Percentiles rank a stretch among this genome's conserved stretches.
These are phyloP conservation scores for Diphasiastrum complanatum DNA, from an alignment of 83 land plant species.

Conservation along the genomic window DNA sequence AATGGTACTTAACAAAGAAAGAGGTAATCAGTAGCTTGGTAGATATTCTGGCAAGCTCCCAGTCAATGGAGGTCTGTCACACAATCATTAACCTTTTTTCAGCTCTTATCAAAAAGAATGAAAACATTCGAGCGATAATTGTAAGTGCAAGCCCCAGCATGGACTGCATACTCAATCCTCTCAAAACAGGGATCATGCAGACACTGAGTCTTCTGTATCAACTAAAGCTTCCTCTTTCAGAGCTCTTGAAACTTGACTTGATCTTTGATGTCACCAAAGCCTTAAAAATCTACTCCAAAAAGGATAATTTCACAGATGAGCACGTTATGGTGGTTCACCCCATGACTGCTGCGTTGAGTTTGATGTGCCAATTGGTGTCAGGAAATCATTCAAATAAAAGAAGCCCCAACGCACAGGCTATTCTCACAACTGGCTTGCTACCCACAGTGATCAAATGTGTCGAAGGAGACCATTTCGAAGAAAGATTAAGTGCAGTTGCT, in stretches of 20 bases:
- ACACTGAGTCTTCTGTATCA: constrained; percentile 18
- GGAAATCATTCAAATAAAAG: constrained; percentile 35
- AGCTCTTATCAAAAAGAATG: constrained; percentile 17
- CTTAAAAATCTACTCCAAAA: too few species aligned
- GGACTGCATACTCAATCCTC: constrained; percentile 18
- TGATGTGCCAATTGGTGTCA: constrained; percentile 38
- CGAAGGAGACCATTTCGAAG: constrained; percentile 20
- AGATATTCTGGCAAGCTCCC: constrained; percentile 26
- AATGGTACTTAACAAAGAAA: constrained; percentile 20
- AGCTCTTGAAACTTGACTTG: constrained; percentile 16
- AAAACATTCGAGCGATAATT: constrained; percentile 16
- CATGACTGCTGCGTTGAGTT: constrained; percentile 37
- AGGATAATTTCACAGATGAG: too few species aligned
- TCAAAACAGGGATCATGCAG: constrained; percentile 18
- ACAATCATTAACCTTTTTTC: constrained; percentile 15
- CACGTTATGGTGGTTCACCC: constrained; percentile 35
- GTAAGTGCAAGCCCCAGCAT: constrained; percentile 19
- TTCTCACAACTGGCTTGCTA: constrained; percentile 33
- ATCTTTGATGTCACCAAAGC: constrained; percentile 14
- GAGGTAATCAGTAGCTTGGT: constrained; percentile 17
- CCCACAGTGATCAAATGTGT: constrained; percentile 39
- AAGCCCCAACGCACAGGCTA: constrained; percentile 26
- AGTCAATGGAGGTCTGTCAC: constrained; percentile 11
- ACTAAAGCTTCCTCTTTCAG: constrained; percentile 8
- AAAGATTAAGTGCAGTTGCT: constrained; percentile 29